Evolutionary conservation across 345 rosid genomes (phyloP), one percentile per base, ranked within the genome.

Genomic region (Eucalyptus caleyi): DNA sequence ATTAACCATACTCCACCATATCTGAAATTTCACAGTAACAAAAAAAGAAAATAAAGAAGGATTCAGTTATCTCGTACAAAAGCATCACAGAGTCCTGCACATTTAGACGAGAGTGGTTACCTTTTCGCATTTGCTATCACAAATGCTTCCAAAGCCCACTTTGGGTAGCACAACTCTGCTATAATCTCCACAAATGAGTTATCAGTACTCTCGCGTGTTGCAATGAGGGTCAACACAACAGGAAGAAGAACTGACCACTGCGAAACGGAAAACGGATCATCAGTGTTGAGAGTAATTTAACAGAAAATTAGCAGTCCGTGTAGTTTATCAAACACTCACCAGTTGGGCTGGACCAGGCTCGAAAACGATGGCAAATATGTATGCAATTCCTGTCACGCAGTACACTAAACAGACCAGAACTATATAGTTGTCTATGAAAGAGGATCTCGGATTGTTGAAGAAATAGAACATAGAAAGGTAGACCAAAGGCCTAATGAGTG

Each of bases 211-310:
- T 88, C 90, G 2, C 93, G 94, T 10, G 97, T 97, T 87, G 99
- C 99, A 88, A 97, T 91, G 45, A 98, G 96, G 77, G 99, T 97
- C 93, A 98, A 91, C 86, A 97, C 99, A 86, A 98, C 99, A 11
- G 99, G 99, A 86, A 98, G 97, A 90, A 98, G 96, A 91, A 97
- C 99, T 30, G 98, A 94, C 99, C 99, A 98, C 99, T 98, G 95
- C 91, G 90, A 49, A 86, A 88, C 47, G 56, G 54, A 86, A 90
- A 92, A 65, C 47, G 32, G 62, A 77, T 37, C 85, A 77, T 23
- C 47, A 37, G 16, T 37, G 15, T 21, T 21, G 16, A 77, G 85
- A 44, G 47, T 9, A 23, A 40, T 30, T 18, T 24, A 27, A 11
- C 54, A 5, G 56, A 62, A 50, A 56, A 83, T 16, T 32, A 86